Conservation (phyloP, 352 stramenopile genomes). For the Globisporangium recalcitrans region DNA sequence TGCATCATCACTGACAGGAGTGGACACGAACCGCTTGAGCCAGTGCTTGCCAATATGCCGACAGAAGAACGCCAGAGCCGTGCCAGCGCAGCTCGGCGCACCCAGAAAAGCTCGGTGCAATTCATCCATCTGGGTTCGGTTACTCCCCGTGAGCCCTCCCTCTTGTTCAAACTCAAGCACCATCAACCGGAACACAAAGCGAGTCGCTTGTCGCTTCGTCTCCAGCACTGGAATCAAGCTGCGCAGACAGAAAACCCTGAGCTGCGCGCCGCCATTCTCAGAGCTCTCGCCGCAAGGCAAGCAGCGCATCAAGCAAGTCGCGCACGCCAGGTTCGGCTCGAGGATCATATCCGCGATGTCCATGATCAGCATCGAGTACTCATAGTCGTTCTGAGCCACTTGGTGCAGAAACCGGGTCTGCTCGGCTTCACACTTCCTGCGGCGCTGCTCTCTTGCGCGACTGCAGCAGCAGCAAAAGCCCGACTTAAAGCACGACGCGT, state of each 20-base stretch:
- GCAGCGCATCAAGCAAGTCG: slow-evolving; percentile 19
- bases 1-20: background rate
- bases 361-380: slow-evolving; percentile 64
- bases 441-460: slow-evolving; percentile 31
- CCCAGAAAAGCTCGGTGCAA: slow-evolving; percentile 26
- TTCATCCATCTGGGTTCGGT: background rate
- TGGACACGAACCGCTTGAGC: slow-evolving; percentile 19
- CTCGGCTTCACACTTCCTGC: slow-evolving; percentile 34
- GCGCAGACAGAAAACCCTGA: slow-evolving; percentile 26
- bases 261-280: background rate
- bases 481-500: slow-evolving; percentile 37
- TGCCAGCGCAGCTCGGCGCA: slow-evolving; percentile 30
- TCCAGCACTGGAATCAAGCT: slow-evolving; percentile 48
- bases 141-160: background rate
- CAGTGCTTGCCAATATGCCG: slow-evolving; percentile 28
- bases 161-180: slow-evolving; percentile 24
- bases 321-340: slow-evolving; percentile 35
- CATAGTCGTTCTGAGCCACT: slow-evolving; percentile 62
- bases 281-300: background rate
- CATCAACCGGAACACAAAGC: slow-evolving; percentile 48
- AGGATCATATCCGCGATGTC: slow-evolving; percentile 40
- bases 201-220: slow-evolving; percentile 37
- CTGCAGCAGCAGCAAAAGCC: slow-evolving; percentile 58
- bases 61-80: slow-evolving; percentile 30
- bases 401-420: slow-evolving; percentile 33